Evolutionary conservation across 768 basidiomycete genomes (phyloP), one percentile per base, ranked within the genome.

Genomic region (Pleurotus tuoliensis): DNA sequence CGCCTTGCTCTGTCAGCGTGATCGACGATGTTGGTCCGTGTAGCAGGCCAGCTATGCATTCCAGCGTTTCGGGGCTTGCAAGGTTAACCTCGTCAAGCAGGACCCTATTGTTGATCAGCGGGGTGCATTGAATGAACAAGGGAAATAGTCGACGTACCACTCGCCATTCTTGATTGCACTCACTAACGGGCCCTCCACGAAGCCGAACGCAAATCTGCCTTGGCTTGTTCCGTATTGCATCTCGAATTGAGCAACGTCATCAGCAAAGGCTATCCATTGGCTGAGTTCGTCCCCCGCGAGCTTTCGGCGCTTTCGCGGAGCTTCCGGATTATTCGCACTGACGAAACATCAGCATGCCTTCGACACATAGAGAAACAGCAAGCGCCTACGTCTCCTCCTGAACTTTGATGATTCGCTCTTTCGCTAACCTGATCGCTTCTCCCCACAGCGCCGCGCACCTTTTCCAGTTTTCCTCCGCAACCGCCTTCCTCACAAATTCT

Each of bases 11-110:
- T 0, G 94, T 94, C 56, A 99, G 75, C 0, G 94, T 92, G 62
- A 99, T 88, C 1, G 96, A 98, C 0, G 92, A 84, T 6, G 82
- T 84, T 1, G 93, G 82, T n/a, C 87, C 82, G 59, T 91, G 88
- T 15, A 98, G 80, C 6, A 99, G 78, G n/a, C 86, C 81, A 4
- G 94, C 85, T 46, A 99, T 83, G 56, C 91, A 93, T 70, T 98
- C 97, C 49, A 98, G 77, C 0, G 96, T 98, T 70, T 98, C 97
- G 22, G 94, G 76, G 57, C 89, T 93, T 1, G 96, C 94, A 22
- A 99, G 75, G 66, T 99, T 99, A 66, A 98, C 87, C 70, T 98
- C 97, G 62, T 99, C 97, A 4, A 99, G 83, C 18, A 99, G 77
- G 38, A 98, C 80, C 94, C 94, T 97, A 57, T 34, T 2, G 12